phyloP scores from a whole-genome alignment of 2,329 filamentous ascomycete genomes.

The Herpomyces periplanetae region DNA sequence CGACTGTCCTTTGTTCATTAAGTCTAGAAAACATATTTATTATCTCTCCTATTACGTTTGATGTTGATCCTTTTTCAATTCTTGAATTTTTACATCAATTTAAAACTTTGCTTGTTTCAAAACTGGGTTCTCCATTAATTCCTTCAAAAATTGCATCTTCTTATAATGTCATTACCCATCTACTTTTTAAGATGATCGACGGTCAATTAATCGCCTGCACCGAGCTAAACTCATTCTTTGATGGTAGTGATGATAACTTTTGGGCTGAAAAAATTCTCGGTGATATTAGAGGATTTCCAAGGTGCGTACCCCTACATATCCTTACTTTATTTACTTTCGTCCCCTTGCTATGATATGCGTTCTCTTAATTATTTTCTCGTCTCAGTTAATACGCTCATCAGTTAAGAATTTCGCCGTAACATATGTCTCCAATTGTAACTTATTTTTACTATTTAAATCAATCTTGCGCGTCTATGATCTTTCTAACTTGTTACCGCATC shows the following conservation, averaged over 20 bases:
- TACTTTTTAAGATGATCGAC: slow-evolving; percentile 87
- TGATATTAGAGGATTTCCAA: slow-evolving; percentile 48
- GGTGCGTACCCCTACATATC: slow-evolving; percentile 7
- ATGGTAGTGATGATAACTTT: slow-evolving; percentile 64
- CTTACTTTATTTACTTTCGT: slow-evolving; percentile 5
- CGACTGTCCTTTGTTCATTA: slow-evolving; percentile 58
- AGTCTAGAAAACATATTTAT: slow-evolving; percentile 58
- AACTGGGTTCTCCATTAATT: slow-evolving; percentile 50
- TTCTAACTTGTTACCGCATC: slow-evolving; percentile 7
- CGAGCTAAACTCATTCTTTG: slow-evolving; percentile 61
- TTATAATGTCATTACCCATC: slow-evolving; percentile 74
- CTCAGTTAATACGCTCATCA: slow-evolving; percentile 1
- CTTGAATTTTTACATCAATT: slow-evolving; percentile 82
- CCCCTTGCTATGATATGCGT: not conserved
- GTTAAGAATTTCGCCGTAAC: too few relatives aligned
- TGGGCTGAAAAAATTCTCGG: slow-evolving; percentile 61
- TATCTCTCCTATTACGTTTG: slow-evolving; percentile 40
- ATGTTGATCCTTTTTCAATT: slow-evolving; percentile 55
- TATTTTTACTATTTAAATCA: too few relatives aligned
- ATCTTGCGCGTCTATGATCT: slow-evolving; percentile 8
- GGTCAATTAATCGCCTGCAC: slow-evolving; percentile 57
- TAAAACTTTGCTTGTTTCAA: slow-evolving; percentile 71
- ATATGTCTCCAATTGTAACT: too few relatives aligned
- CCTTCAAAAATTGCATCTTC: slow-evolving; percentile 50
- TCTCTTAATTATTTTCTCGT: slow-evolving; percentile 2